Evolutionary conservation across 129 eudicot species (phyloP).

Genomic region (Saposhnikovia divaricata): DNA sequence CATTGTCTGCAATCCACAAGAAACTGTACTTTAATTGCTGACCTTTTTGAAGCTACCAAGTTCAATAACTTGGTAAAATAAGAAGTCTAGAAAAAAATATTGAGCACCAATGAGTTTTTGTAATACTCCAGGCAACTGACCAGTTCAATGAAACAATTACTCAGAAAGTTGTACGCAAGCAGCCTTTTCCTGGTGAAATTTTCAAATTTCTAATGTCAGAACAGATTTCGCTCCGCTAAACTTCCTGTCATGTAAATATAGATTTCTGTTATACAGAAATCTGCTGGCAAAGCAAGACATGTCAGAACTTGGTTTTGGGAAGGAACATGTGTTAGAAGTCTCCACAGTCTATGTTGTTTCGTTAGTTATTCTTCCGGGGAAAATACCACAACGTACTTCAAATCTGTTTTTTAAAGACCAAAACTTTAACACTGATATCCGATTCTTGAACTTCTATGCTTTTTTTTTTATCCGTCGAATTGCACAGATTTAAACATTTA

Average conservation of each 20-base stretch:
- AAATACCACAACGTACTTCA: too few relatives aligned
- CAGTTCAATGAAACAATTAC: not conserved
- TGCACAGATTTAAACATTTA: too few relatives aligned
- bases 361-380: too few relatives aligned
- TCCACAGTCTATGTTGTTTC: too few relatives aligned
- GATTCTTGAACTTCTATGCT: too few relatives aligned
- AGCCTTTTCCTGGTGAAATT: not conserved
- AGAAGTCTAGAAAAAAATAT: not conserved
- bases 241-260: not conserved
- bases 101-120: not conserved
- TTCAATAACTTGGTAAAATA: not conserved
- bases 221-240: not conserved
- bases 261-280: slow-evolving; percentile 42
- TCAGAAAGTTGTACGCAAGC: not conserved
- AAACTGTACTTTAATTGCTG: not conserved
- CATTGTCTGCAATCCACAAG: not conserved
- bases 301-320: slow-evolving; percentile 70
- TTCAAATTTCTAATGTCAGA: not conserved
- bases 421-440: too few relatives aligned
- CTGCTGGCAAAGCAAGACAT: slow-evolving; percentile 95
- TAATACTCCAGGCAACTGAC: not conserved
- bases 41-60: not conserved
- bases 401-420: too few relatives aligned
- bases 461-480: too few relatives aligned
- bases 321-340: slow-evolving; percentile 30